These are phyloP conservation scores for Apophysomyces sp. DNA, from an alignment of 371 early-diverging fungal genomes.

Conservation along the genomic window DNA sequence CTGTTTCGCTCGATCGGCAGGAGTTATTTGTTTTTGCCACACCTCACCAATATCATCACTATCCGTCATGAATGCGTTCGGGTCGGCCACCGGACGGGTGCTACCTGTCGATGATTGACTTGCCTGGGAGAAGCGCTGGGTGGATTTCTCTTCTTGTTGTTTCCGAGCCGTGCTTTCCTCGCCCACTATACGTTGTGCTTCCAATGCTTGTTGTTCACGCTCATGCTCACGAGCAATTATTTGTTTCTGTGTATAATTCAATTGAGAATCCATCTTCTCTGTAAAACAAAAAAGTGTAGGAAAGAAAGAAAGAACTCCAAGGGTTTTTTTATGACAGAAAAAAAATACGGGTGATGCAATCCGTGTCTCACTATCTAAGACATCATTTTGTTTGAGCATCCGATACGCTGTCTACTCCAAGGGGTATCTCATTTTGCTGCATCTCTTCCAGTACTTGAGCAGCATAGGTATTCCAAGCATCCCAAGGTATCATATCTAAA, in stretches of 20 bases:
- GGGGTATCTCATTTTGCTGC: not conserved
- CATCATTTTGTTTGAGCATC: not conserved
- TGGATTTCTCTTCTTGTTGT: not conserved
- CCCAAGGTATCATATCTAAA: not conserved
- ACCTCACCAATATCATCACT: not conserved
- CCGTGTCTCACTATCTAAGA: not conserved
- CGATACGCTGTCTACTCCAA: not conserved
- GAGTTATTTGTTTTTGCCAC: conserved; percentile 25
- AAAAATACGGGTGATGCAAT: not conserved
- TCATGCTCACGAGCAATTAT: not conserved
- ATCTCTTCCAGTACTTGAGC: not conserved
- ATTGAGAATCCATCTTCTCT: not conserved
- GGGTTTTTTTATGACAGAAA: not conserved
- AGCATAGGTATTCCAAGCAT: not conserved
- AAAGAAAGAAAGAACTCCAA: no score
- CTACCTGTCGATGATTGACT: not conserved
- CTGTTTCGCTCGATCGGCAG: conserved; percentile 29
- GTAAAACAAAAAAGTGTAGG: not conserved
- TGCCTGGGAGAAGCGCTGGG: not conserved
- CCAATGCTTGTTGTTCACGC: not conserved
- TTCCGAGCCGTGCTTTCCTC: not conserved
- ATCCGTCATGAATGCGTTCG: conserved; percentile 24
- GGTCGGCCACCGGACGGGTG: conserved; percentile 21
- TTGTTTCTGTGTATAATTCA: not conserved
- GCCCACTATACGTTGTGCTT: not conserved